A percentile compares a stretch with the other conserved stretches of the same genome.
Evolutionary conservation across 176 grass and related monocot species (phyloP).

Genomic region (Phyllostachys edulis): DNA sequence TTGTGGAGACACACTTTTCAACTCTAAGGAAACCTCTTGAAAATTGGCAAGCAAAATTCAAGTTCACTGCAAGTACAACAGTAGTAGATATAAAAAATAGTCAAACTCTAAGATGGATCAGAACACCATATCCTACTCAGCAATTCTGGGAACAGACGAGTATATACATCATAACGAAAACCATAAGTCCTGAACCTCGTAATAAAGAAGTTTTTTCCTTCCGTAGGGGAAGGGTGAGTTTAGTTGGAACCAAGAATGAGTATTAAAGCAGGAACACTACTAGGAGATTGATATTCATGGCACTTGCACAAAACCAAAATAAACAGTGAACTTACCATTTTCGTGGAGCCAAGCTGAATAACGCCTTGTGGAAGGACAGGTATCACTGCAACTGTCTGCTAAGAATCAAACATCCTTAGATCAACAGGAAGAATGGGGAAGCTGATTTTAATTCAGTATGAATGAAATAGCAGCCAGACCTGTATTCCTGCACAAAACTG

Average conservation of each 20-base stretch:
- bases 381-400: constrained; percentile 47
- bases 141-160: neutral
- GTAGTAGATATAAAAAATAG: neutral
- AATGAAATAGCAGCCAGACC: constrained; percentile 21
- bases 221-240: neutral
- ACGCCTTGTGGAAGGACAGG: constrained; percentile 52
- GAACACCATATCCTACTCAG: neutral
- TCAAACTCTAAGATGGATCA: neutral
- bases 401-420: constrained; percentile 13
- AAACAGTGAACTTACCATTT: constrained; percentile 28
- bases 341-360: constrained; percentile 47
- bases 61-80: neutral
- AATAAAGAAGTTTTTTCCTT: neutral
- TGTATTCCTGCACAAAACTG: constrained; percentile 48
- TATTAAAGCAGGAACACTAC: neutral
- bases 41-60: neutral
- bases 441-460: neutral
- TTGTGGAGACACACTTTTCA: neutral
- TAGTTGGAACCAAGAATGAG: neutral
- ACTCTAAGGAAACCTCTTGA: neutral
- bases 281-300: neutral
- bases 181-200: neutral
- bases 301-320: neutral
- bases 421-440: neutral
- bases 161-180: neutral